phyloP scores from a whole-genome alignment of 306 rosid species.

The Begonia peltatifolia region DNA sequence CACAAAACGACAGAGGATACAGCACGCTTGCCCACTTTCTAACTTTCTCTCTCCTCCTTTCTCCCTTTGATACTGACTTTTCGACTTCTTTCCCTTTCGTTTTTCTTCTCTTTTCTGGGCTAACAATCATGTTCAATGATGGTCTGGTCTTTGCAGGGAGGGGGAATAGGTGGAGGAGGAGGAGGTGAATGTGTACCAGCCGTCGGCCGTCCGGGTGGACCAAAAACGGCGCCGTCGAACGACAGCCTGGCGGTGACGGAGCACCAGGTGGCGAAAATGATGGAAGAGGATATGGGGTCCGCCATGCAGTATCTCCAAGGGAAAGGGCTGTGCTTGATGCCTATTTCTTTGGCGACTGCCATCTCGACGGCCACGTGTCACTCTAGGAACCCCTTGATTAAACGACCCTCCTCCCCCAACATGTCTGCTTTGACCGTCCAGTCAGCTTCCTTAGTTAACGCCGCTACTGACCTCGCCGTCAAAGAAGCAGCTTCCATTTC shows the following conservation, averaged over 20 bases:
- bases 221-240: conserved; percentile 38
- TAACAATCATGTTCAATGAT: no score
- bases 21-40: no score
- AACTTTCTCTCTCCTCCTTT: no score
- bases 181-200: conserved; percentile 40
- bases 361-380: conserved; percentile 82
- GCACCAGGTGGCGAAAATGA: conserved; percentile 79
- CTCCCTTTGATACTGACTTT: no score
- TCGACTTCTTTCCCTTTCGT: no score
- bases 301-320: conserved; percentile 98
- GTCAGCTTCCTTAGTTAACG: conserved; percentile 39
- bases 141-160: conserved; percentile 32
- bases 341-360: conserved; percentile 85
- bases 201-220: conserved; percentile 15
- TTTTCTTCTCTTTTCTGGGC: no score
- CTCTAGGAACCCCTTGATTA: conserved; percentile 34
- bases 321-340: conserved; percentile 97
- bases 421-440: conserved; percentile 69
- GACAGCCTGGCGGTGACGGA: conserved; percentile 64
- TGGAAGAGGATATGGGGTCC: conserved; percentile 98
- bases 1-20: no score
- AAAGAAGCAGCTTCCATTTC: conserved; percentile 63
- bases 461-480: conserved; percentile 23
- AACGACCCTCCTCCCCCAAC: conserved; percentile 74
- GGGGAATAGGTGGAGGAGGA: neutral